Evolutionary conservation across 2,329 filamentous ascomycete genomes (phyloP).

Genomic region (Chrysoporthe deuterocubensis): DNA sequence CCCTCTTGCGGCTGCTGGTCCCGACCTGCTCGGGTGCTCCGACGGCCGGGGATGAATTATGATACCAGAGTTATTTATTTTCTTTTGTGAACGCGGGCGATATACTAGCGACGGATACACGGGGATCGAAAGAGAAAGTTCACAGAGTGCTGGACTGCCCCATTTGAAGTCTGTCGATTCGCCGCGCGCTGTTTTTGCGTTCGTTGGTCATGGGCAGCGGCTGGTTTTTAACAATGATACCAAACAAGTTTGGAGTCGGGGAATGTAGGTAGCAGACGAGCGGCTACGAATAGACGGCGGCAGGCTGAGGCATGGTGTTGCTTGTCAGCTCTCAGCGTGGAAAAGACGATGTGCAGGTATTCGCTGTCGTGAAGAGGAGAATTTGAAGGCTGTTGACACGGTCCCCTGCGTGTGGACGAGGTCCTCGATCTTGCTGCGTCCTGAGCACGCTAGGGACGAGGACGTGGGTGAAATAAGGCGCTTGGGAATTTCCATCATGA

Average conservation of each 20-base stretch:
- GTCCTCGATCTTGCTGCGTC: background rate
- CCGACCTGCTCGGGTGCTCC: too few relatives aligned
- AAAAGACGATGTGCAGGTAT: background rate
- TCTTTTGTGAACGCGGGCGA: background rate
- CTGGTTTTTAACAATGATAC: background rate
- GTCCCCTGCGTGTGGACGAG: background rate
- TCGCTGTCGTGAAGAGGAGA: background rate
- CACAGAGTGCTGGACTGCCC: background rate
- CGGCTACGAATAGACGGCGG: background rate
- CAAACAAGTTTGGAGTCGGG: background rate
- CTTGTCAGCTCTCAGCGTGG: too few relatives aligned
- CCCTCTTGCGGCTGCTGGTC: background rate
- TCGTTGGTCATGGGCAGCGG: background rate
- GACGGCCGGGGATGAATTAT: slow-evolving; percentile 2
- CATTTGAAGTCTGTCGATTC: background rate
- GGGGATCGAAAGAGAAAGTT: background rate
- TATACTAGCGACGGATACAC: background rate
- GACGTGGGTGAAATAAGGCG: too few relatives aligned
- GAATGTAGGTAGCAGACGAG: background rate
- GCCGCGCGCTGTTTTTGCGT: background rate
- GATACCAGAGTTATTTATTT: background rate
- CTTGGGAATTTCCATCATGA: too few relatives aligned
- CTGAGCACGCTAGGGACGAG: background rate
- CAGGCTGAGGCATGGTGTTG: too few relatives aligned
- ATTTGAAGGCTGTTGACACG: background rate